Evolutionary conservation across 2,329 filamentous ascomycete genomes (phyloP).

Genomic region (Arthrobotrys pseudoclavata): DNA sequence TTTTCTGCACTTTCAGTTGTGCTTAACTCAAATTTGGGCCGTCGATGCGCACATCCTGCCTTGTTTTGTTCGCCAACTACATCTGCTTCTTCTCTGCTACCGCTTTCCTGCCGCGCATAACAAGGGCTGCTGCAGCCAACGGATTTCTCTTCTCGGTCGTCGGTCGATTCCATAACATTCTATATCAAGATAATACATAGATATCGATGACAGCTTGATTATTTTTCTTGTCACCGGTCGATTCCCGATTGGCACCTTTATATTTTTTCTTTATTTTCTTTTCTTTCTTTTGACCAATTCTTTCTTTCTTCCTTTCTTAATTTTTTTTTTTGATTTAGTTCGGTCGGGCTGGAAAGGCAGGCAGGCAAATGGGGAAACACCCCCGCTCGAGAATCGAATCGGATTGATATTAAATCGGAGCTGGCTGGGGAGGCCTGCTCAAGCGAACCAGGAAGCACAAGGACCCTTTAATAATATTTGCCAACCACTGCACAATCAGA

Average conservation of each 20-base stretch:
- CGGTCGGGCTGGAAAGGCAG: neutral
- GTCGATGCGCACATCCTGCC: constrained; percentile 24
- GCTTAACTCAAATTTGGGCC: neutral
- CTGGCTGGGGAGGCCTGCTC: constrained; percentile 48
- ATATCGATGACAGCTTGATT: neutral
- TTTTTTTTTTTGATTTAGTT: neutral
- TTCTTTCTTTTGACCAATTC: neutral
- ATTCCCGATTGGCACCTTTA: neutral
- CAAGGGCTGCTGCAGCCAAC: constrained; percentile 23
- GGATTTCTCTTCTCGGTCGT: constrained; percentile 5
- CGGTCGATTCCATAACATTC: constrained; percentile 12
- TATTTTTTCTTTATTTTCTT: neutral
- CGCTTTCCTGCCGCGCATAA: constrained; percentile 24
- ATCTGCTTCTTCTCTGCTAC: constrained; percentile 34
- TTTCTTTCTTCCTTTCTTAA: too few species aligned
- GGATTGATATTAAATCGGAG: constrained; percentile 33
- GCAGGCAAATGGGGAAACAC: constrained; percentile 22
- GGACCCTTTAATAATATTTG: constrained; percentile 45
- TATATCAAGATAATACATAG: neutral
- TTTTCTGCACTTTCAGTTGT: neutral
- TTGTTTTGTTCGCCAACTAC: constrained; percentile 18
- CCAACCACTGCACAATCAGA: constrained; percentile 33
- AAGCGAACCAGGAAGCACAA: constrained; percentile 35
- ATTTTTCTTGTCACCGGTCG: neutral
- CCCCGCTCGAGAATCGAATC: constrained; percentile 36